Conservation (phyloP, 306 rosid species). For the Glycyrrhiza uralensis region DNA sequence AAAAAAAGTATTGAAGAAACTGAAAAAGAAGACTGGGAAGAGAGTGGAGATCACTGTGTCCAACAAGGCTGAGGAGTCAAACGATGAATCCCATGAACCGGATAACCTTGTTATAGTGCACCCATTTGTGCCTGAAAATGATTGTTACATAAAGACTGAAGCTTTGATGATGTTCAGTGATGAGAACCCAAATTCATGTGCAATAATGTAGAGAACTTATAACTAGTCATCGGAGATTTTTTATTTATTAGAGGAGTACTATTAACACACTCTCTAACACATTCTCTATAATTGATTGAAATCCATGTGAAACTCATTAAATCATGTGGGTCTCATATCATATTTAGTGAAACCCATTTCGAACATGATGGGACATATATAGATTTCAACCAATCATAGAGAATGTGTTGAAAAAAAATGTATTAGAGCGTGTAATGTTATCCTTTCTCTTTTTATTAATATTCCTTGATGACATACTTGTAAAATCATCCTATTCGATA, state of each 20-base stretch:
- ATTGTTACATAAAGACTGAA: constrained; percentile 41
- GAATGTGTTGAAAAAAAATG: too few species aligned
- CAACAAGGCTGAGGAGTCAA: constrained; percentile 20
- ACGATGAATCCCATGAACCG: not conserved
- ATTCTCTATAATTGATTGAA: too few species aligned
- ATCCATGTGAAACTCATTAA: too few species aligned
- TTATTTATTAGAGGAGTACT: too few species aligned
- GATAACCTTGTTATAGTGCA: constrained; percentile 7
- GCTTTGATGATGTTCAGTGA: constrained; percentile 63
- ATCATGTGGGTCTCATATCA: too few species aligned
- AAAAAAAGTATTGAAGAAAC: constrained; percentile 56
- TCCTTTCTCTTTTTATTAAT: not conserved
- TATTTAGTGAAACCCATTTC: too few species aligned
- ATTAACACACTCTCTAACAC: too few species aligned
- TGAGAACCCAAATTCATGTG: constrained; percentile 81
- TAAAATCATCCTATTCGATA: not conserved
- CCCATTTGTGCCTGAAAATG: constrained; percentile 5
- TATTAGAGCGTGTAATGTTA: too few species aligned
- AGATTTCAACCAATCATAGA: too few species aligned
- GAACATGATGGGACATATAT: too few species aligned
- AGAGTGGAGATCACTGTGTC: constrained; percentile 55
- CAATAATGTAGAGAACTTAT: constrained; percentile 41
- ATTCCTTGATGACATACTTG: not conserved
- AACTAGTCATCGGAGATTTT: not conserved
- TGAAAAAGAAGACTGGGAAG: constrained; percentile 63